These are phyloP conservation scores for Macrophomina tecta DNA, from an alignment of 2,329 filamentous ascomycete species.

Conservation along the genomic window DNA sequence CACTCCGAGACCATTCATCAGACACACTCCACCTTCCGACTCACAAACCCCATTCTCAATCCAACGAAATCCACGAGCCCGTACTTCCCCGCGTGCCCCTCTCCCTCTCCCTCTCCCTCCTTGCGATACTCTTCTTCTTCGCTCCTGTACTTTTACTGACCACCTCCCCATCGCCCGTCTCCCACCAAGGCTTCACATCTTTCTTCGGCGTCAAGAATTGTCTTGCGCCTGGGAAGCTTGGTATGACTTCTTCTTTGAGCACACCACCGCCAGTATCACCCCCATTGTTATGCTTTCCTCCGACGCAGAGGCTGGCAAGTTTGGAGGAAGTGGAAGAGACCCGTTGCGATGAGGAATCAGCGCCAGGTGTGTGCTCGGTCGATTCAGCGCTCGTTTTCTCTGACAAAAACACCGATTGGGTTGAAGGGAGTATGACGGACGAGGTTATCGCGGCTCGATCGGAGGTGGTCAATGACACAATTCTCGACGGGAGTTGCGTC, in stretches of 20 bases:
- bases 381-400: not conserved
- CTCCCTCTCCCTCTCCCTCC: not conserved
- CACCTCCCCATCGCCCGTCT: not conserved
- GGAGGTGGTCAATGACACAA: not conserved
- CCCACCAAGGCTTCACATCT: slow-evolving; percentile 15
- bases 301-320: not conserved
- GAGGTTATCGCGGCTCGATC: not conserved
- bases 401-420: not conserved
- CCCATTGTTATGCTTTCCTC: not conserved
- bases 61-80: slow-evolving; percentile 2
- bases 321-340: not conserved
- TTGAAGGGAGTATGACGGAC: no score
- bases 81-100: not conserved
- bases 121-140: not conserved
- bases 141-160: not conserved
- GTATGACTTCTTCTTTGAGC: not conserved
- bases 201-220: slow-evolving; percentile 16
- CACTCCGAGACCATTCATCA: not conserved
- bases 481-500: no score
- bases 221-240: not conserved
- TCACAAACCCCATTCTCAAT: not conserved
- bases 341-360: not conserved
- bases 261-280: not conserved
- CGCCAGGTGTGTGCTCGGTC: not conserved
- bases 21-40: not conserved